Conservation (phyloP, 129 eudicot genomes). For the Ambrosia artemisiifolia region DNA sequence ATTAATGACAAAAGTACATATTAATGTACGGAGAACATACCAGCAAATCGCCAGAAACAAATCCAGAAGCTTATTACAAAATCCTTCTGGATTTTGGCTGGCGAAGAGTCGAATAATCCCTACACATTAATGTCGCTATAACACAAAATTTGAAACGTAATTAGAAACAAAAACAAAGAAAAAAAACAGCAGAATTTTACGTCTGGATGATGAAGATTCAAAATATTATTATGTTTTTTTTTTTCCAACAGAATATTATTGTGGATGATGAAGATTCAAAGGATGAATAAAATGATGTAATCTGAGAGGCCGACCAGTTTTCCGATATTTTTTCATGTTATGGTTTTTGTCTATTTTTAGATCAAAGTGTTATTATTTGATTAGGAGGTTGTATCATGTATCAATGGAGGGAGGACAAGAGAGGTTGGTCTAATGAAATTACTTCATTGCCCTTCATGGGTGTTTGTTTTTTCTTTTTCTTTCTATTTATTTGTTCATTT, state of each 20-base stretch:
- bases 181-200: not conserved
- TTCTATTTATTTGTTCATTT: no score
- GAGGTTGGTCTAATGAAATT: not conserved
- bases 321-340: not conserved
- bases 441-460: not conserved
- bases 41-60: slow-evolving; percentile 21
- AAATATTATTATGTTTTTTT: not conserved
- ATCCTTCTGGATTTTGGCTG: slow-evolving; percentile 30
- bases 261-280: slow-evolving; percentile 8
- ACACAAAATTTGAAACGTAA: not conserved
- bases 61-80: slow-evolving; percentile 36
- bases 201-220: slow-evolving; percentile 9
- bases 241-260: not conserved
- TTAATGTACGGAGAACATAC: slow-evolving; percentile 15
- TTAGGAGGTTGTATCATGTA: not conserved
- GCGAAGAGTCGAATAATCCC: slow-evolving; percentile 5
- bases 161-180: not conserved
- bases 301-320: slow-evolving; percentile 29
- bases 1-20: not conserved
- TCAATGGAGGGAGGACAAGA: no score
- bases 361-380: not conserved
- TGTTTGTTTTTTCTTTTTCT: no score
- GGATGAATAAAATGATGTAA: slow-evolving; percentile 11
- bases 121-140: slow-evolving; percentile 16
- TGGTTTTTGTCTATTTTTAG: slow-evolving; percentile 18